These are phyloP conservation scores for Yarrowia sp. DNA, from an alignment of 805 yeast genomes.

Conservation along the genomic window DNA sequence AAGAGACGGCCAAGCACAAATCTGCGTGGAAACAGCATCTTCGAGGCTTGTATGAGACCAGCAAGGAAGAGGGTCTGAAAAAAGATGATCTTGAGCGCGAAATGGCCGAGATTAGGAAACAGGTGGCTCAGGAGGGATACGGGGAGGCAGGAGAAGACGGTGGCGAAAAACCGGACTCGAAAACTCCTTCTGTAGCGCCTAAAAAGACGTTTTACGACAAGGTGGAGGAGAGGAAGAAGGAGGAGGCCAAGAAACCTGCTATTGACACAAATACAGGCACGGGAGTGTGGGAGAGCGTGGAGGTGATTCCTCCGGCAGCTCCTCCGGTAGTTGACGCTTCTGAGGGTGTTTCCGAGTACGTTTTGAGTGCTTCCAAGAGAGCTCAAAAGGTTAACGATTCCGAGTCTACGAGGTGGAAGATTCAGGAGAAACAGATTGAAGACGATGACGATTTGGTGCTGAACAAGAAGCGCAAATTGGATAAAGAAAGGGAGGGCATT, in stretches of 20 bases:
- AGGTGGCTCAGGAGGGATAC: background rate
- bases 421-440: slow-evolving; percentile 30
- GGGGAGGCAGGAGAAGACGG: no score
- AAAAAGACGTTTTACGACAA: slow-evolving; percentile 3
- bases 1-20: slow-evolving; percentile 24
- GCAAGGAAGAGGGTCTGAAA: background rate
- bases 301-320: background rate
- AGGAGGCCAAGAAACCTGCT: background rate
- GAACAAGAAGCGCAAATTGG: background rate
- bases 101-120: background rate
- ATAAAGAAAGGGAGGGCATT: background rate
- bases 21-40: slow-evolving; percentile 27
- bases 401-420: background rate
- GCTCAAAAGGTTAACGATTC: slow-evolving; percentile 2
- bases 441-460: slow-evolving; percentile 27
- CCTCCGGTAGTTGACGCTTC: background rate
- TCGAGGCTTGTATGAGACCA: background rate
- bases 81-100: slow-evolving; percentile 7
- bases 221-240: background rate
- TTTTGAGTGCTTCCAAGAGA: slow-evolving; percentile 1
- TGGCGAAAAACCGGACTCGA: background rate
- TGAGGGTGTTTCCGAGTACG: background rate
- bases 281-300: background rate
- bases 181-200: background rate
- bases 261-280: slow-evolving; percentile 12